Base-by-base conservation (phyloP, 257 asterid species). In the Paraleonurus japonicus region DNA sequence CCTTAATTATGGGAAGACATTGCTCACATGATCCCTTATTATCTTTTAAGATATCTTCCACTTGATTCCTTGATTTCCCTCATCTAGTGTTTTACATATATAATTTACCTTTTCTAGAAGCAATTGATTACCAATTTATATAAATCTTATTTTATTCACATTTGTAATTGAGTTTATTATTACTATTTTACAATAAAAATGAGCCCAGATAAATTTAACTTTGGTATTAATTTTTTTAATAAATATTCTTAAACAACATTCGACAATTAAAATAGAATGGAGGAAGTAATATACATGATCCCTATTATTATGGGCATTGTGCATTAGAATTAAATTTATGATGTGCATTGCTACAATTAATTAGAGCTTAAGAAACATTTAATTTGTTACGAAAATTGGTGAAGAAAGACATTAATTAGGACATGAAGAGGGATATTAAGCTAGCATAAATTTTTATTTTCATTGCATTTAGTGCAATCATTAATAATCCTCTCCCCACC, bases 1-100 rank as follows among this genome's bases (percentile, higher is more conserved):
- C 84, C 82, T 72, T 71, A 45, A 79, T 81, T 71, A 75, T 75
- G 82, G 79, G 81, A 69, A 64, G 73, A 16, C 73, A 51, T 80
- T 72, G 75, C 76, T 61, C 79, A 28, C 67, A 81, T 57, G 77
- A 55, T 51, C 26, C 43, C 61, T 27, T 54, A 48, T 60, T 9
- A 72, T 67, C 57, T 60, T 69, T 43, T 16, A 12, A 5, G n/a
- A 65, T 15, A 71, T 66, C 53, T 54, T 45, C 65, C 43, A 60
- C 61, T 80, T 75, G 57, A 51, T 81, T 48, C 15, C 53, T 27
- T 77, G 5, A 37, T 17, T 30, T 17, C 65, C 45, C 11, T 22
- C 28, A 39, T 39, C 47, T 10, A 50, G 3, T 33, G 32, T 50
- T 26, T 41, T 9, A 11, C 0, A 20, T 57, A 15, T 30, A 61